Conservation (phyloP, 768 basidiomycete genomes). For the Boletus vinaceobasis region DNA sequence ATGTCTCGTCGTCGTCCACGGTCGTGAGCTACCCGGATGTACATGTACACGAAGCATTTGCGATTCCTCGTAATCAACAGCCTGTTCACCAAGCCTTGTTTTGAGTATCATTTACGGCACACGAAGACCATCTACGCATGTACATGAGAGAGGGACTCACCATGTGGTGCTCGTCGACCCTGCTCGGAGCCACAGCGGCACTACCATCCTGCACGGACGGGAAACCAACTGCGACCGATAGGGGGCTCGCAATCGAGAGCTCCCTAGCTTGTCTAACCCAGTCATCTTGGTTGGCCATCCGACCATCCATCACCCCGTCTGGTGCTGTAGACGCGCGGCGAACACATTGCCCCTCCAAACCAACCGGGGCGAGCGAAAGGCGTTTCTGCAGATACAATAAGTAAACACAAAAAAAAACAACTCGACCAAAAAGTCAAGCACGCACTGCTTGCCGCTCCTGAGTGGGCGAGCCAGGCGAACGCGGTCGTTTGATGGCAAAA, state of each 20-base stretch:
- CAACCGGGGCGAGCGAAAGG: constrained; percentile 39
- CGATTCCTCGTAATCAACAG: constrained; percentile 23
- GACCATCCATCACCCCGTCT: constrained; percentile 14
- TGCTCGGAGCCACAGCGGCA: constrained; percentile 4
- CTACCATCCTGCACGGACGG: background rate
- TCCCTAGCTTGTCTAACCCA: constrained; percentile 73
- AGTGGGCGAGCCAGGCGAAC: constrained; percentile 51
- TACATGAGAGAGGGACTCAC: constrained; percentile 30
- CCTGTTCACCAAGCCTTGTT: constrained; percentile 9
- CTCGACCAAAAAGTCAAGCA: background rate
- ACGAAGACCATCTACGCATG: background rate
- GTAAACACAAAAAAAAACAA: background rate
- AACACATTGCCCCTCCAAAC: constrained; percentile 18
- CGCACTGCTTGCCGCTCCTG: constrained; percentile 56
- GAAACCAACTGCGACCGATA: constrained; percentile 17
- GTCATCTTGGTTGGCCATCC: constrained; percentile 55
- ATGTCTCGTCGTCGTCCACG: constrained; percentile 5
- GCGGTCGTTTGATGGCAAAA: constrained; percentile 49
- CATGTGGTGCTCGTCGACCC: constrained; percentile 42
- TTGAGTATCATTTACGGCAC: constrained; percentile 9
- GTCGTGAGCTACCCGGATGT: constrained; percentile 10
- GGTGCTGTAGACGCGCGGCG: constrained; percentile 31
- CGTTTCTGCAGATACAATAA: constrained; percentile 50
- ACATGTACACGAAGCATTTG: constrained; percentile 11
- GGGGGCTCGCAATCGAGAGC: constrained; percentile 47